Percentiles rank a stretch among this genome's conserved stretches.
phyloP scores from a whole-genome alignment of 345 rosid species.

The Raphanus sativus region DNA sequence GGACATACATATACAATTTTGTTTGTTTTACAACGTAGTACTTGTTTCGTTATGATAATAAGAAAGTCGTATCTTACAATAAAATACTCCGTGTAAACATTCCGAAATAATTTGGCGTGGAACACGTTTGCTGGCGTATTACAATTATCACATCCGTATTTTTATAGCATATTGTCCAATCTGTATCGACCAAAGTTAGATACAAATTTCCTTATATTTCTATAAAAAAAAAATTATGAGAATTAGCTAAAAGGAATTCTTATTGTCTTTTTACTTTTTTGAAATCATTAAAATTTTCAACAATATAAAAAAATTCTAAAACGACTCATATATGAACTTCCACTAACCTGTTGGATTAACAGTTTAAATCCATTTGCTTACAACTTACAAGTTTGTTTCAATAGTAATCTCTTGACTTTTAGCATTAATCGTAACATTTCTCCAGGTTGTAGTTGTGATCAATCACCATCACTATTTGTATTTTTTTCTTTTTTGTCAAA shows the following conservation, averaged over 20 bases:
- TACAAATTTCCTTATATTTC: not conserved
- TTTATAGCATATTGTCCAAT: not conserved
- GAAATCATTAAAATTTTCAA: not conserved
- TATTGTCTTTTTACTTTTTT: not conserved
- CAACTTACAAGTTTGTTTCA: not conserved
- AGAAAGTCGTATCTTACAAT: not conserved
- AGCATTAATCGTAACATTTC: not conserved
- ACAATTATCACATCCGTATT: not conserved
- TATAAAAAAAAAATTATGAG: not conserved
- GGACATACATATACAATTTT: not conserved
- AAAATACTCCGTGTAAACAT: not conserved
- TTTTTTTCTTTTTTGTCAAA: not conserved
- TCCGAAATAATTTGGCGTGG: constrained; percentile 1
- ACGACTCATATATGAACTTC: not conserved
- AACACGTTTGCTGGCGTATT: constrained; percentile 14
- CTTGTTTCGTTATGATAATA: not conserved
- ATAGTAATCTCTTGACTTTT: not conserved
- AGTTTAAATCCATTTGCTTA: not conserved
- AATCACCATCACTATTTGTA: not conserved
- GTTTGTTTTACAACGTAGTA: not conserved
- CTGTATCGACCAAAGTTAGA: not conserved
- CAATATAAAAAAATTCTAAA: not conserved
- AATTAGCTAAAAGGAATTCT: not conserved
- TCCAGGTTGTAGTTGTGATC: not conserved
- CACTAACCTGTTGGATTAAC: not conserved